Percentiles rank a stretch among this genome's conserved stretches.
Conservation (phyloP, 495 filamentous ascomycete species). For the Talaromyces liani region DNA sequence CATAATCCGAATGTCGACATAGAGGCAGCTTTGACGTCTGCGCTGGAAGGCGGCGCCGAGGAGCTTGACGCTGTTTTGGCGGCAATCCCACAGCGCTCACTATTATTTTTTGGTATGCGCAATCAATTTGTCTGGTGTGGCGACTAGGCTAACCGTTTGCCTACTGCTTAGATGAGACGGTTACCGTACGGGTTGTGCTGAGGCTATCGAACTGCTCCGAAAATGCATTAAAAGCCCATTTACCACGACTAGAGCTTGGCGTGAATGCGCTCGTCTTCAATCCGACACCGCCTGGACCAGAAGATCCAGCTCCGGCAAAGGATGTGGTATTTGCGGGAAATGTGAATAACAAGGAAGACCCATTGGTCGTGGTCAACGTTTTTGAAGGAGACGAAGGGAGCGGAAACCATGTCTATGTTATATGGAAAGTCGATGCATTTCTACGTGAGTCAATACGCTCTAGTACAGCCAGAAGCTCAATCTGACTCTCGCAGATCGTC, state of each 20-base stretch:
- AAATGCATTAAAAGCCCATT: constrained; percentile 47
- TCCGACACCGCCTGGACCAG: constrained; percentile 36
- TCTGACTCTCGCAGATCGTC: constrained; percentile 40
- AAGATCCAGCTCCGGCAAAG: constrained; percentile 42
- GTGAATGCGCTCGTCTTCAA: constrained; percentile 68
- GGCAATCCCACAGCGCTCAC: constrained; percentile 40
- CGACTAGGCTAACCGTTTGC: constrained; percentile 34
- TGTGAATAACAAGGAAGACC: constrained; percentile 52
- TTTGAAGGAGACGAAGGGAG: constrained; percentile 45
- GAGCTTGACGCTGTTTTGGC: constrained; percentile 39
- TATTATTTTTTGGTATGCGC: constrained; percentile 65
- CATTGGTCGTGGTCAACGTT: constrained; percentile 51
- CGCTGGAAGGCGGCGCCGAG: constrained; percentile 39
- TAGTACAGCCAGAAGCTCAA: background rate
- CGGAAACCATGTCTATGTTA: constrained; percentile 56
- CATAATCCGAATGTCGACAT: constrained; percentile 58
- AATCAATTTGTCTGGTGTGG: constrained; percentile 12
- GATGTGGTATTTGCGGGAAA: constrained; percentile 61
- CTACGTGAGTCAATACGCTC: constrained; percentile 40
- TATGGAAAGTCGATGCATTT: constrained; percentile 76
- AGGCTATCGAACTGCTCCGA: constrained; percentile 58
- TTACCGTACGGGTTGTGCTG: constrained; percentile 65
- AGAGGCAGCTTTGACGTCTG: constrained; percentile 47
- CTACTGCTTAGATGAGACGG: constrained; percentile 72
- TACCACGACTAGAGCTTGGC: constrained; percentile 56